A percentile compares a stretch with the other conserved stretches of the same genome.
phyloP scores from a whole-genome alignment of 345 rosid genomes.

The Clausena lansium region DNA sequence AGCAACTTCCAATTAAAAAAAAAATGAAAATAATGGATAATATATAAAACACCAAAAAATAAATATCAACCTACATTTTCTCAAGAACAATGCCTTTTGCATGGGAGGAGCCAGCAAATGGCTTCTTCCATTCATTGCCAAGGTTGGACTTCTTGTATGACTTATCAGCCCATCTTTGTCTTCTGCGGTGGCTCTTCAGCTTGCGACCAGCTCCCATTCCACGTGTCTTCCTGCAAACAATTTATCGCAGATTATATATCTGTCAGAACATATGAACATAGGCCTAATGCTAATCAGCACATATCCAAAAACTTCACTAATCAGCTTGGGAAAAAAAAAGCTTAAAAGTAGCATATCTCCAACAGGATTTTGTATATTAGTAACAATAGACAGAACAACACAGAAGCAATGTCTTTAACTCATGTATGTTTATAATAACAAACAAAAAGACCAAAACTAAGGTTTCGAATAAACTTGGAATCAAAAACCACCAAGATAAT shows the following conservation, averaged over 20 bases:
- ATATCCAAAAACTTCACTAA: not conserved
- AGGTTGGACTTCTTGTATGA: constrained; percentile 42
- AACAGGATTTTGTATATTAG: not conserved
- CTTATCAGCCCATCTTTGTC: constrained; percentile 54
- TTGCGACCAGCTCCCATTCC: constrained; percentile 68
- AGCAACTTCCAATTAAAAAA: not conserved
- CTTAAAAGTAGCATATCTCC: not conserved
- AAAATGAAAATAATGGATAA: not conserved
- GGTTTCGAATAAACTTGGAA: not conserved
- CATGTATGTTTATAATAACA: not conserved
- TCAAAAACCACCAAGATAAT: not conserved
- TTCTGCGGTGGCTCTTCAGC: constrained; percentile 37
- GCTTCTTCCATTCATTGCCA: constrained; percentile 54
- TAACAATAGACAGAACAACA: too few species aligned
- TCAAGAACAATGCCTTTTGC: constrained; percentile 73
- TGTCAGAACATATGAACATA: not conserved
- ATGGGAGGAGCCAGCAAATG: constrained; percentile 64
- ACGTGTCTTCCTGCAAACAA: constrained; percentile 42
- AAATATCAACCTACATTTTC: constrained; percentile 39
- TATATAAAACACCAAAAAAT: not conserved
- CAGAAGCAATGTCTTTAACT: not conserved
- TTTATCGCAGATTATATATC: not conserved
- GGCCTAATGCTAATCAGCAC: not conserved
- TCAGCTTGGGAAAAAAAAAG: not conserved
- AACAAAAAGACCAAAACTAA: not conserved